Percentiles rank a stretch among this genome's conserved stretches.
Conservation (phyloP, 345 rosid species). For the Brassica rapa region DNA sequence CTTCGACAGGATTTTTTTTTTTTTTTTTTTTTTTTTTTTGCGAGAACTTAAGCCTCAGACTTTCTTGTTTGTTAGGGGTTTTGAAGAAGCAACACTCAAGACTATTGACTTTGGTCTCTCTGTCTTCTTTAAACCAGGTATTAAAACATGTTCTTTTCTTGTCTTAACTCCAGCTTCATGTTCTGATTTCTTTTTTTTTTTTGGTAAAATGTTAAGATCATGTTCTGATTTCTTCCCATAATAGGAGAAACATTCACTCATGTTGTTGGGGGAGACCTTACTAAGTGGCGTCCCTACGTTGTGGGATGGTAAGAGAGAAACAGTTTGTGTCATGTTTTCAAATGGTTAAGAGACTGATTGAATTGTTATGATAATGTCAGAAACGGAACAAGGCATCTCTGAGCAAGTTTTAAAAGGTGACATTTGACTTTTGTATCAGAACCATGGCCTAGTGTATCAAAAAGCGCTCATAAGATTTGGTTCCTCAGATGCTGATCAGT, state of each 20-base stretch:
- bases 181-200: not conserved
- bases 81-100: slow-evolving; percentile 76
- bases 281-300: slow-evolving; percentile 92
- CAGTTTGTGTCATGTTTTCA: slow-evolving; percentile 12
- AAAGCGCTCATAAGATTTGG: no score
- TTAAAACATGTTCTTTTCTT: no score
- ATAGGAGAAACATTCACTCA: slow-evolving; percentile 79
- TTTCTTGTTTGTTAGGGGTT: slow-evolving; percentile 58
- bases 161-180: not conserved
- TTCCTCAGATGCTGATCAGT: no score
- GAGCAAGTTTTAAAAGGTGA: no score
- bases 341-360: slow-evolving; percentile 25
- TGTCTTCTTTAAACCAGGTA: slow-evolving; percentile 87
- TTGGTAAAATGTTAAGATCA: not conserved
- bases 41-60: slow-evolving; percentile 91
- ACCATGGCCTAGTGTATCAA: no score
- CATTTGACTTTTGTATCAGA: no score
- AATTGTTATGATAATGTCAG: no score
- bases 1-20: slow-evolving; percentile 64
- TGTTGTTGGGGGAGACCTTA: slow-evolving; percentile 61
- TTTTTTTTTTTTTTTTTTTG: not conserved
- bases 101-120: slow-evolving; percentile 95
- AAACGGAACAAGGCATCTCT: no score
- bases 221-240: slow-evolving; percentile 10
- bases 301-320: slow-evolving; percentile 81